A percentile compares a stretch with the other conserved stretches of the same genome.
Evolutionary conservation across 176 grass and related monocot genomes (phyloP).

Genomic region (Musa schizocarpa): DNA sequence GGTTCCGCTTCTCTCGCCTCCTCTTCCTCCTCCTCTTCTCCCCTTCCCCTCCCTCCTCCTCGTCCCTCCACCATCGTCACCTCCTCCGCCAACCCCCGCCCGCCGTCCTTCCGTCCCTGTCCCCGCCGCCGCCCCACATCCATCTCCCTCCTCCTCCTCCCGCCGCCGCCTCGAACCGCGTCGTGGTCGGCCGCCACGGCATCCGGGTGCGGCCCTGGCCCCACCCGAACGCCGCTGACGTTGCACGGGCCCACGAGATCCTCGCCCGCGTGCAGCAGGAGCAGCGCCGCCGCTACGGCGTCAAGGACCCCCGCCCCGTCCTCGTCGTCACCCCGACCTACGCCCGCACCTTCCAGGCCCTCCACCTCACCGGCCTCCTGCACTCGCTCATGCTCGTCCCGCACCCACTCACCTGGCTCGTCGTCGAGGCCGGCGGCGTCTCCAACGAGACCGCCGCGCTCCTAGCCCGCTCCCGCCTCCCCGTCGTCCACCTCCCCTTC

Average conservation of each 20-base stretch:
- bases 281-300: conserved; percentile 26
- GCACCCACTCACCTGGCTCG: conserved; percentile 31
- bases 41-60: conserved; percentile 7
- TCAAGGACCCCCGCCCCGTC: conserved; percentile 13
- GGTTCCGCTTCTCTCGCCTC: conserved; percentile 6
- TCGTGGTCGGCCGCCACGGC: conserved; percentile 22
- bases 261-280: conserved; percentile 32
- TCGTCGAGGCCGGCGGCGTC: conserved; percentile 22
- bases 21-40: conserved; percentile 10
- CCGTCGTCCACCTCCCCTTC: conserved; percentile 22
- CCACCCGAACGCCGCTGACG: conserved; percentile 22
- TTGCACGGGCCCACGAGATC: conserved; percentile 21
- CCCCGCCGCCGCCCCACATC: not conserved
- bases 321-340: conserved; percentile 38
- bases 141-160: not conserved
- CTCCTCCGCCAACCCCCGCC: conserved; percentile 9
- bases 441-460: conserved; percentile 11
- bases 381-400: conserved; percentile 33
- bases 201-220: conserved; percentile 22
- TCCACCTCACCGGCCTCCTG: conserved; percentile 30
- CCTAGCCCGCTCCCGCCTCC: conserved; percentile 12
- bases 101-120: not conserved
- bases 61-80: conserved; percentile 16
- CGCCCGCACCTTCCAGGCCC: conserved; percentile 30
- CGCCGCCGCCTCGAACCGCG: not conserved